Evolutionary conservation across 371 early-diverging fungal species (phyloP), one percentile per base, ranked within the genome.

Genomic region (Mucor circinelloides): DNA sequence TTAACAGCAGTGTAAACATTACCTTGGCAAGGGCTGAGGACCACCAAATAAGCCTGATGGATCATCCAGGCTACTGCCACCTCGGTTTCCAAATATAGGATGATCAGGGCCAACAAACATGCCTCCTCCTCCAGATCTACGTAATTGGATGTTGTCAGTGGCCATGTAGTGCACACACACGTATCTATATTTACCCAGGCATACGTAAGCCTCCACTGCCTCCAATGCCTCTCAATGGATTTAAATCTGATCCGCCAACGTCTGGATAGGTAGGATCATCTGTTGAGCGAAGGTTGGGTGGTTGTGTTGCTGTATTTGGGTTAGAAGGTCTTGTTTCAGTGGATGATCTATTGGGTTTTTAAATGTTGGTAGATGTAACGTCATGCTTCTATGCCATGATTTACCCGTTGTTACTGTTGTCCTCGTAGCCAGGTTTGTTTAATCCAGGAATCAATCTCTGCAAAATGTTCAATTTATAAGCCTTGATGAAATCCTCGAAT

Each of bases 71-170:
- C 65, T 57, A 54, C 40, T 60, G 1, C 63, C 54, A n/a, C 69
- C 80, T 25, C 82, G 76, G 21, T 44, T 50, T 6, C 87, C 83
- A 76, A 96, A 97, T 83, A 96, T 91, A 38, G 97, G 95, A 80
- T 97, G 97, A 58, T 85, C 86, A 3, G 97, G 97, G 9, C 95
- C 96, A 8, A 95, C 93, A 78, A 83, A 73, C 94, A 94, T 95
- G 28, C 95, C 95, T 56, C 89, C 95, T 56, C 89, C 93, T 12
- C 91, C 91, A 59, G 46, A 46, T 46, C 46, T 46, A 21, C 21
- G 19, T 6, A 8, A 5, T 5, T n/a, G 5, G 17, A 42, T 42
- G 15, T n/a, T n/a, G n/a, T n/a, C n/a, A n/a, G n/a, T n/a, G n/a
- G n/a, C n/a, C n/a, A n/a, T n/a, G n/a, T n/a, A n/a, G n/a, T n/a